Base-by-base conservation (phyloP, 306 rosid species). In the Vicia faba region DNA sequence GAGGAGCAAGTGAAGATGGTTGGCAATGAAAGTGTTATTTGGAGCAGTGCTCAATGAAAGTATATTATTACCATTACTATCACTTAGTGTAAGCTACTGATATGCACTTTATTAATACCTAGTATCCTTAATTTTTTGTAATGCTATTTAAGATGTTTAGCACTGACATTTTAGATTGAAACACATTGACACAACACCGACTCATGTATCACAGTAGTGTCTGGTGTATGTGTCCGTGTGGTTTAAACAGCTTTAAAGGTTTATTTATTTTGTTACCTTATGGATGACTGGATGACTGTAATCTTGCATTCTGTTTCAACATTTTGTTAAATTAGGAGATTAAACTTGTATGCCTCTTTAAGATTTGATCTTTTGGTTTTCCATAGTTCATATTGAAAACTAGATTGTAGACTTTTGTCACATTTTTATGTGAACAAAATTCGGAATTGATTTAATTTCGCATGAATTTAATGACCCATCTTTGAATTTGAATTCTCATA, bases 261-360 rank as follows among this genome's bases (percentile, higher is more conserved):
- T 49, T 74, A 64, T 79, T 66, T 45, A 73, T 80, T 51, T 45
- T 40, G 11, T 77, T 69, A 83, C 64, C 19, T 20, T 50, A n/a
- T 38, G 76, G 85, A 79, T 83, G 80, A 78, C 74, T 38, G 76
- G 85, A 79, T 83, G 80, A 78, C 74, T 82, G 72, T 84, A 77
- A 60, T 79, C 76, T 74, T 49, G 16, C 72, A 40, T 40, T 59
- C 15, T 53, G 20, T 73, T 58, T 7, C 61, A 66, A 74, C 83
- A 59, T 71, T 78, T 50, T 39, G 71, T 44, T 78, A 75, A 31
- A 65, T 65, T 81, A 71, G 83, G 82, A 61, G 20, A 72, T 48
- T 51, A 40, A 72, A 60, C 64, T 4, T 31, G 44, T 70, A 69
- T 62, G 64, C 36, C 31, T 75, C 69, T 67, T 67, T 69, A 81